These are phyloP conservation scores for Ustilago tritici DNA, from an alignment of 1,284 basidiomycete genomes.

Conservation along the genomic window DNA sequence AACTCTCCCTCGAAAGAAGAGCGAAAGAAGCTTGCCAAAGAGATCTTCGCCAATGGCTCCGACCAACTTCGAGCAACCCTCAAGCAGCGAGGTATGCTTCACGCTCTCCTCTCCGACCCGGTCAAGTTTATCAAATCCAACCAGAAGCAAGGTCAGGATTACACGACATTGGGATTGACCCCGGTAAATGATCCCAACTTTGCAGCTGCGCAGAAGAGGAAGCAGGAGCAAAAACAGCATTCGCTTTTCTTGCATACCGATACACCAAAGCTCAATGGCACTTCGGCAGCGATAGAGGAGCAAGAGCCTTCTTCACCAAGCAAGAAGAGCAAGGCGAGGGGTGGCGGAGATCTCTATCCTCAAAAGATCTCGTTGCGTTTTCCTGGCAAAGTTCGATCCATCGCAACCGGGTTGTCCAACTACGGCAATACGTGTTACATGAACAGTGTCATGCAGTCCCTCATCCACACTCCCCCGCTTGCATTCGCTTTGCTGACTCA, in stretches of 20 bases:
- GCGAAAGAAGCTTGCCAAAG: slow-evolving; percentile 31
- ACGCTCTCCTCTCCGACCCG: slow-evolving; percentile 45
- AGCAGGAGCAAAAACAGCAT: slow-evolving; percentile 51
- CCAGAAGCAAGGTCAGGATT: slow-evolving; percentile 47
- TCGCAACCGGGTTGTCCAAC: slow-evolving; percentile 79
- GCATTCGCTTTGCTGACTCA: slow-evolving; percentile 77
- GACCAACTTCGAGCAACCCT: slow-evolving; percentile 38
- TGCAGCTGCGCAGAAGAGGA: slow-evolving; percentile 40
- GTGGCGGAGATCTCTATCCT: slow-evolving; percentile 32
- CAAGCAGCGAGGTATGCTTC: slow-evolving; percentile 65
- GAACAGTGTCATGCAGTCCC: slow-evolving; percentile 93
- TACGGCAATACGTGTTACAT: slow-evolving; percentile 97
- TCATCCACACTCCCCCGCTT: slow-evolving; percentile 92
- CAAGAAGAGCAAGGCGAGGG: slow-evolving; percentile 33
- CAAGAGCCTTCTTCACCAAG: slow-evolving; percentile 8
- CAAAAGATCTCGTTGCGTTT: slow-evolving; percentile 52
- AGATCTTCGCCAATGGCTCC: slow-evolving; percentile 26
- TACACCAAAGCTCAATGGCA: slow-evolving; percentile 35
- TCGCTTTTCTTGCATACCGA: slow-evolving; percentile 39
- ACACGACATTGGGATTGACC: slow-evolving; percentile 37
- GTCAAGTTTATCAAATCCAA: slow-evolving; percentile 51
- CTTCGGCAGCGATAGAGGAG: not conserved
- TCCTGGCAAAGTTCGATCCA: slow-evolving; percentile 41
- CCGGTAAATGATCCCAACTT: slow-evolving; percentile 49
- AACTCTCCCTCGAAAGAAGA: slow-evolving; percentile 36